Evolutionary conservation across 257 asterid species (phyloP).

Genomic region (Fraxinus anomala): DNA sequence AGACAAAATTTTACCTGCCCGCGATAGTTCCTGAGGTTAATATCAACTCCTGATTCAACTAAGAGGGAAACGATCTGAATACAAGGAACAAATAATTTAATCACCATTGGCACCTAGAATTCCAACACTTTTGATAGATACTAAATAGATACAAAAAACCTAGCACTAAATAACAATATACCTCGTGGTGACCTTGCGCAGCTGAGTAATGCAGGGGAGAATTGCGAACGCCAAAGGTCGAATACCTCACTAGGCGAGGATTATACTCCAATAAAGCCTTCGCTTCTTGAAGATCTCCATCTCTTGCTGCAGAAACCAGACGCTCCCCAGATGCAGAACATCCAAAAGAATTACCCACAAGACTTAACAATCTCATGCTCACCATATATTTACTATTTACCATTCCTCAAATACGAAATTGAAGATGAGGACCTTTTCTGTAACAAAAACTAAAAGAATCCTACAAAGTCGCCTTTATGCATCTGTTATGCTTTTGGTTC

Average conservation of each 20-base stretch:
- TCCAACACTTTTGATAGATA: not conserved
- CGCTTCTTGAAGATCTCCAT: conserved; percentile 92
- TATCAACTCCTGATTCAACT: conserved; percentile 81
- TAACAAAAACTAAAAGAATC: conserved; percentile 2
- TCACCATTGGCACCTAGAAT: conserved; percentile 22
- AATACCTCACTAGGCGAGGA: conserved; percentile 81
- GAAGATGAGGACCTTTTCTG: not conserved
- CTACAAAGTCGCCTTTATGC: conserved; percentile 1
- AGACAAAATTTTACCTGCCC: conserved; percentile 63
- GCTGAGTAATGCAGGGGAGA: conserved; percentile 92
- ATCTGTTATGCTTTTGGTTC: not conserved
- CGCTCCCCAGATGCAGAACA: conserved; percentile 95
- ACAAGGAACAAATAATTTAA: conserved; percentile 21
- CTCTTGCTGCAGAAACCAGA: conserved; percentile 89
- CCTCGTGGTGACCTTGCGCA: conserved; percentile 96
- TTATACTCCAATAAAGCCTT: conserved; percentile 85
- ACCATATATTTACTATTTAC: conserved; percentile 25
- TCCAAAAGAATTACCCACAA: conserved; percentile 88
- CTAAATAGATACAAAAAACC: conserved; percentile 10
- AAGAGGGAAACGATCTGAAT: conserved; percentile 76
- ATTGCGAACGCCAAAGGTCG: conserved; percentile 86
- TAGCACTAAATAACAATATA: conserved; percentile 21
- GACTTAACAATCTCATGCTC: conserved; percentile 68
- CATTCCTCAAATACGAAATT: conserved; percentile 24
- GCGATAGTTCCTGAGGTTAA: conserved; percentile 78